These are phyloP conservation scores for Thuja plicata DNA, from an alignment of 83 land plant genomes.

Conservation along the genomic window DNA sequence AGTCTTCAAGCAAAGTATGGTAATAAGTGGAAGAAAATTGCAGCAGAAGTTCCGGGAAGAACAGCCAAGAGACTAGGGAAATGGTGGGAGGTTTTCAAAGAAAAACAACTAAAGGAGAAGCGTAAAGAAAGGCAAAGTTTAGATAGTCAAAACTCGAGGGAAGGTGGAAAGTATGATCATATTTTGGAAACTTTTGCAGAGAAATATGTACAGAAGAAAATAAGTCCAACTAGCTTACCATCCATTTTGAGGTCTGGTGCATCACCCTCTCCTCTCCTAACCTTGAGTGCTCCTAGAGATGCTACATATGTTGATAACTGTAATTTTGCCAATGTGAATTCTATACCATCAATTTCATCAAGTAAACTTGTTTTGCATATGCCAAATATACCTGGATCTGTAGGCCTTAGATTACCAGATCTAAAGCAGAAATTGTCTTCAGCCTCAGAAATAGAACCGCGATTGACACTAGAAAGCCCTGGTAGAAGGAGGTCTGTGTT, in stretches of 20 bases:
- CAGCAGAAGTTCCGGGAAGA: conserved; percentile 78
- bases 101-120: conserved; percentile 33
- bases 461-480: conserved; percentile 13
- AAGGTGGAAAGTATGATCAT: conserved; percentile 28
- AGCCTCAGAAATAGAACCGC: conserved; percentile 3
- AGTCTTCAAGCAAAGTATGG: conserved; percentile 84
- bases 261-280: conserved; percentile 10
- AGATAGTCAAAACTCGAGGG: conserved; percentile 12
- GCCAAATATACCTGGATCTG: conserved; percentile 9
- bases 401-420: conserved; percentile 6
- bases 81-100: conserved; percentile 56
- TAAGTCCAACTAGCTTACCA: conserved; percentile 16
- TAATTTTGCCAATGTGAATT: neutral
- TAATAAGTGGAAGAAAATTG: conserved; percentile 87
- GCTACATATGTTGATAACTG: conserved; percentile 8
- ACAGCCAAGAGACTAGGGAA: conserved; percentile 60
- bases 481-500: neutral
- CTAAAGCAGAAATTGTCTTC: conserved; percentile 6
- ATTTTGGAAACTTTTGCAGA: conserved; percentile 41
- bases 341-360: conserved; percentile 10
- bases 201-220: conserved; percentile 23
- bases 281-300: neutral
- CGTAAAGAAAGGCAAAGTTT: conserved; percentile 19
- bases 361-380: conserved; percentile 9
- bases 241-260: conserved; percentile 5